These are phyloP conservation scores for Entelexis paramagnoliae DNA, from an alignment of 1,139 yeast species.

Conservation along the genomic window DNA sequence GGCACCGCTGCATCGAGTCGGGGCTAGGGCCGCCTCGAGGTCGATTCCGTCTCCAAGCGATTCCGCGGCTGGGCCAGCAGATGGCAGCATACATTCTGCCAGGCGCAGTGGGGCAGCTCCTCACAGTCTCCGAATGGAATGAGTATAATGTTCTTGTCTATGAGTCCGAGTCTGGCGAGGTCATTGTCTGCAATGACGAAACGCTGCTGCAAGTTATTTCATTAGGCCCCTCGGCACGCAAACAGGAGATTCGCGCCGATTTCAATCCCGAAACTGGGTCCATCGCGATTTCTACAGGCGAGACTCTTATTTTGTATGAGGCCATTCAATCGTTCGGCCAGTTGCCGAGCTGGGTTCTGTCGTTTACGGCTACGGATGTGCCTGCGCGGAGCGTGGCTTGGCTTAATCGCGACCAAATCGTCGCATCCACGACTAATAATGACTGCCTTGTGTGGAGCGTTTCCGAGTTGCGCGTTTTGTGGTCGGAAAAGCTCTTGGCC, in stretches of 20 bases:
- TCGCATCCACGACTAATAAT: background rate
- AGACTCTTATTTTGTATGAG: conserved; percentile 27
- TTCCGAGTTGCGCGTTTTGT: background rate
- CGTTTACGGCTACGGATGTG: background rate
- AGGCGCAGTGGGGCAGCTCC: conserved; percentile 9
- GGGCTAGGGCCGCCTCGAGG: background rate
- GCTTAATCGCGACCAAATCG: background rate
- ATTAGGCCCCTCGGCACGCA: conserved; percentile 52
- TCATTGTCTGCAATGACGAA: conserved; percentile 49
- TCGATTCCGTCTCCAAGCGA: background rate
- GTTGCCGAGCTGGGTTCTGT: conserved; percentile 20
- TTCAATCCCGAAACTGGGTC: conserved; percentile 44
- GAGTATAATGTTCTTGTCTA: conserved; percentile 54
- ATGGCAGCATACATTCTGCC: conserved; percentile 5
- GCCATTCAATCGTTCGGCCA: conserved; percentile 27
- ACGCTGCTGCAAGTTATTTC: conserved; percentile 66
- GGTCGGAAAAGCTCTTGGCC: background rate
- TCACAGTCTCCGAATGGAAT: conserved; percentile 42
- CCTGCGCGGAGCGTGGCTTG: background rate
- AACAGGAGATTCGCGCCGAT: conserved; percentile 37
- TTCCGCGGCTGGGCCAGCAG: background rate
- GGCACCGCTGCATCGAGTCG: background rate
- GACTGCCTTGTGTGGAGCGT: background rate
- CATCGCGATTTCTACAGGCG: conserved; percentile 40
- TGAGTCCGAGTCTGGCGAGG: conserved; percentile 71